Evolutionary conservation across 2,329 filamentous ascomycete species (phyloP).

Genomic region (Venturia pyrina): DNA sequence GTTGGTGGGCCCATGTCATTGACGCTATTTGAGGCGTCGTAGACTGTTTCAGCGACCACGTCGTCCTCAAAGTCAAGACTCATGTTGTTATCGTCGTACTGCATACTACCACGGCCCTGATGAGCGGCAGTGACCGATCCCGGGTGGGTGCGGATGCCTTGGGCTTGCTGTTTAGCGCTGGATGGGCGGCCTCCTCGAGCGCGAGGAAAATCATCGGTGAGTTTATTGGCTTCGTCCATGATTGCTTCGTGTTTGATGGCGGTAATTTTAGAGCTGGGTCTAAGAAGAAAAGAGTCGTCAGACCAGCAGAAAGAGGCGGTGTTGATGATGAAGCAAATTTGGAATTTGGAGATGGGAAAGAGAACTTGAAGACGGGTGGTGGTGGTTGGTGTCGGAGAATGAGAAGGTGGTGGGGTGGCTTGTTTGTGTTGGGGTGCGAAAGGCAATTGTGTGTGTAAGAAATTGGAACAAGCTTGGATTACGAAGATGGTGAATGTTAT

Average conservation of each 20-base stretch:
- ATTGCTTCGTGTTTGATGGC: conserved; percentile 3
- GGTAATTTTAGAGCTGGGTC: neutral
- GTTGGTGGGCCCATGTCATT: neutral
- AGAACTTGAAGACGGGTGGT: neutral
- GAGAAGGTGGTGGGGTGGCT: neutral
- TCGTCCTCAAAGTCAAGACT: neutral
- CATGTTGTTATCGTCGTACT: neutral
- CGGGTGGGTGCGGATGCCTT: neutral
- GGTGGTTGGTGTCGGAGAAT: neutral
- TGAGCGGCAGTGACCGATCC: neutral
- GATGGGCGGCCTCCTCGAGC: neutral
- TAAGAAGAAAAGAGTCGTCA: neutral
- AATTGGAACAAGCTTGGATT: neutral
- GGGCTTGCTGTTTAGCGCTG: neutral
- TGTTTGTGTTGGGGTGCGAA: neutral
- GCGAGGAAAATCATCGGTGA: neutral
- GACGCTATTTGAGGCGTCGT: neutral
- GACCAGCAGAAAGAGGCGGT: neutral
- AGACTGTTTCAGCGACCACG: neutral
- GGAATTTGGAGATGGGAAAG: neutral
- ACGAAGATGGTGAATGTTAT: neutral
- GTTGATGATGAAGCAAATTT: neutral
- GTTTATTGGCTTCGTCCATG: neutral
- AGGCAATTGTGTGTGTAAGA: neutral
- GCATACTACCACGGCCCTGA: neutral